Evolutionary conservation across 371 early-diverging fungal species (phyloP).

Genomic region (Mortierella sp.): DNA sequence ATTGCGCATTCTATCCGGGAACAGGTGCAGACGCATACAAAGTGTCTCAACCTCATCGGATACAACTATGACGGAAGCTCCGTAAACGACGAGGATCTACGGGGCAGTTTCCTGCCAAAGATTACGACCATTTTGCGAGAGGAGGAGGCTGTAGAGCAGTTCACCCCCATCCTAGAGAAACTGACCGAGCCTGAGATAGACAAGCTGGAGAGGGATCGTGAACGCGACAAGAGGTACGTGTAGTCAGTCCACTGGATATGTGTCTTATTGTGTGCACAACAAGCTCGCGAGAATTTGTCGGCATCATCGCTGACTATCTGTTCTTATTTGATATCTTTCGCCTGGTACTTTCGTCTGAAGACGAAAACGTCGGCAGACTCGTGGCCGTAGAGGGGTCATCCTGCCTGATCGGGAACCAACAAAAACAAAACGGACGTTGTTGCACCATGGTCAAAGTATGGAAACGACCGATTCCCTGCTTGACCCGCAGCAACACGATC

Average conservation of each 20-base stretch:
- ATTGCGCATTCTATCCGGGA: conserved; percentile 96
- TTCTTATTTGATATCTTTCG: neutral
- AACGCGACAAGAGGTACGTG: conserved; percentile 73
- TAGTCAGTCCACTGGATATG: neutral
- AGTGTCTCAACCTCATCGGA: conserved; percentile 85
- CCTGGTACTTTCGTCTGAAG: conserved; percentile 40
- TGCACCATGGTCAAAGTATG: conserved; percentile 45
- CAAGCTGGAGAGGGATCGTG: conserved; percentile 82
- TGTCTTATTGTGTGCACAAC: too few relatives aligned
- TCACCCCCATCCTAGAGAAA: conserved; percentile 74
- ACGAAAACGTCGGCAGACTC: conserved; percentile 86
- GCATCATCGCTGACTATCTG: too few relatives aligned
- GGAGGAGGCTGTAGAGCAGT: conserved; percentile 61
- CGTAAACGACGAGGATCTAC: conserved; percentile 82
- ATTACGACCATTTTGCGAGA: conserved; percentile 65
- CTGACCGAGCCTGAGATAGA: conserved; percentile 81
- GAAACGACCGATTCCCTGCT: conserved; percentile 17
- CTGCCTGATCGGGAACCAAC: conserved; percentile 79
- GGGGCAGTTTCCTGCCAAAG: conserved; percentile 75
- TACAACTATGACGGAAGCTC: conserved; percentile 74
- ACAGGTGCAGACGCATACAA: conserved; percentile 86
- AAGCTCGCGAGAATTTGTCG: too few relatives aligned
- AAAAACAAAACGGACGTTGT: conserved; percentile 63
- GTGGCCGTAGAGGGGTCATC: conserved; percentile 73
- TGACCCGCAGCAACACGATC: conserved; percentile 29